phyloP scores from a whole-genome alignment of 768 basidiomycete genomes.

The Russula virescens region DNA sequence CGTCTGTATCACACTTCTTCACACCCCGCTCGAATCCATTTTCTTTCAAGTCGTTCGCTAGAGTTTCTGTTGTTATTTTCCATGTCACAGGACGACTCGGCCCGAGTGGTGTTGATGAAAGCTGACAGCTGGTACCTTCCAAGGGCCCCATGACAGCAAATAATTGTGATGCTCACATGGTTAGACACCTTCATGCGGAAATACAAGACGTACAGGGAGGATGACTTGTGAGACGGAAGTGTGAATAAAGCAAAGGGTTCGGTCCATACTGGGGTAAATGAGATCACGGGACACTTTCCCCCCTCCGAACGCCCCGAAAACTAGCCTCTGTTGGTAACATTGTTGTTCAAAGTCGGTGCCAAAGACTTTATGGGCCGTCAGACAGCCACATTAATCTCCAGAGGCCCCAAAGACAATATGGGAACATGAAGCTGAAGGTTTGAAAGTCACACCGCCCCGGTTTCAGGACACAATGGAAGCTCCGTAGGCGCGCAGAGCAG shows the following conservation, averaged over 20 bases:
- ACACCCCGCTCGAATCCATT: background rate
- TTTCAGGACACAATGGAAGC: conserved; percentile 20
- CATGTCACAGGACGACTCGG: too few species aligned
- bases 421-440: conserved; percentile 11
- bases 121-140: too few species aligned
- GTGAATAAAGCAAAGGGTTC: background rate
- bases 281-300: background rate
- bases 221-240: background rate
- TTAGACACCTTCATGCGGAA: too few species aligned
- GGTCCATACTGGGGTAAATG: background rate
- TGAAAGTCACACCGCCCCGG: conserved; percentile 4
- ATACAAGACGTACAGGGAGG: too few species aligned
- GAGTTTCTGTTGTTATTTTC: too few species aligned
- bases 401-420: conserved; percentile 1
- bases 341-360: conserved; percentile 22
- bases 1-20: conserved; percentile 10
- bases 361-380: background rate
- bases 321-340: conserved; percentile 22
- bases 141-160: too few species aligned
- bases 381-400: background rate
- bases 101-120: too few species aligned
- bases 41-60: background rate
- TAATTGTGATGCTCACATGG: too few species aligned
- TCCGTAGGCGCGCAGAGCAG: conserved; percentile 16
- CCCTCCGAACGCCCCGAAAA: conserved; percentile 10